These are phyloP conservation scores for Metschnikowia lachancei DNA, from an alignment of 805 yeast genomes.

Conservation along the genomic window DNA sequence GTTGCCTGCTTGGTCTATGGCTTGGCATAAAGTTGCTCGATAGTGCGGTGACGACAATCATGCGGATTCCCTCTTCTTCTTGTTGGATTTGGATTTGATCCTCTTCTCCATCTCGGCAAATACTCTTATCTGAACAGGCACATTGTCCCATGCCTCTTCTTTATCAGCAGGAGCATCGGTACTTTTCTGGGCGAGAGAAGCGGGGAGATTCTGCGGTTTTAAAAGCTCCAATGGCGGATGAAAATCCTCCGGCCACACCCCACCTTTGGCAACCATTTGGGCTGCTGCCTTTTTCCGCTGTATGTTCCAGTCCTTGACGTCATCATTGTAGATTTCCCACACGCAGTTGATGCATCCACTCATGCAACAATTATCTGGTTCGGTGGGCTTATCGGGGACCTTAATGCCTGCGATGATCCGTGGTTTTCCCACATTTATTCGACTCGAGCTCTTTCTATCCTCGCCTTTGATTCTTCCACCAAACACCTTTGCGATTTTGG, in stretches of 20 bases:
- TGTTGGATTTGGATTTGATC: slow-evolving; percentile 38
- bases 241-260: slow-evolving; percentile 45
- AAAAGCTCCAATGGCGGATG: slow-evolving; percentile 38
- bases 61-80: slow-evolving; percentile 23
- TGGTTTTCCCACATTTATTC: slow-evolving; percentile 37
- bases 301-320: slow-evolving; percentile 75
- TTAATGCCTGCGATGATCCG: slow-evolving; percentile 53
- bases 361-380: slow-evolving; percentile 97
- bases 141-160: slow-evolving; percentile 41
- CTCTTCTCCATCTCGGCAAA: slow-evolving; percentile 81
- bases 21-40: too few relatives aligned
- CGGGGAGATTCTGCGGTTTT: slow-evolving; percentile 33
- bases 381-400: slow-evolving; percentile 82
- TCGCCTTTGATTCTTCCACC: slow-evolving; percentile 59
- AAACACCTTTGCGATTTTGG: slow-evolving; percentile 20
- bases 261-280: slow-evolving; percentile 35
- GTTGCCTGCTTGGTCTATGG: too few relatives aligned
- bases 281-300: slow-evolving; percentile 57
- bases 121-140: slow-evolving; percentile 74
- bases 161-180: slow-evolving; percentile 13
- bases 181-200: slow-evolving; percentile 27
- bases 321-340: slow-evolving; percentile 91
- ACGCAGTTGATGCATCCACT: slow-evolving; percentile 96
- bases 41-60: neutral
- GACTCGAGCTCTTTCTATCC: slow-evolving; percentile 39